A percentile compares a stretch with the other conserved stretches of the same genome.
These are phyloP conservation scores for Gamsiella multidivaricata DNA, from an alignment of 192 early-diverging fungal species.

Conservation along the genomic window DNA sequence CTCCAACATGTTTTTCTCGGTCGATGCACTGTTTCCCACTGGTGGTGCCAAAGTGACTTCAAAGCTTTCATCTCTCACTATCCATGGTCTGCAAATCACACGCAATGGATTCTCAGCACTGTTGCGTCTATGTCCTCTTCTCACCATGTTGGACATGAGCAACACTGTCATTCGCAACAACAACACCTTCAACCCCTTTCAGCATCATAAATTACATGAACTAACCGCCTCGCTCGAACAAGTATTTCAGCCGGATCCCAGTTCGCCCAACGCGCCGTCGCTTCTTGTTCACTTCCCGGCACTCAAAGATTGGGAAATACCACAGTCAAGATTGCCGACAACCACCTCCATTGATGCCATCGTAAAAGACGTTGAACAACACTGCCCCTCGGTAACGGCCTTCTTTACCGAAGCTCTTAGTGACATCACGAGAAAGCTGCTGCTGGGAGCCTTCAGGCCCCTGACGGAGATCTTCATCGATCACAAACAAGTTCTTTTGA, in stretches of 20 bases:
- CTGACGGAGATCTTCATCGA: neutral
- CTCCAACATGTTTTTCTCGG: too few species aligned
- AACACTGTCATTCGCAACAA: neutral
- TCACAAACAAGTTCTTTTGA: neutral
- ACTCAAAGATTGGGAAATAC: neutral
- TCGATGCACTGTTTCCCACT: too few species aligned
- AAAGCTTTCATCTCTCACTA: too few species aligned
- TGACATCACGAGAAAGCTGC: neutral
- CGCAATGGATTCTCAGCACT: neutral
- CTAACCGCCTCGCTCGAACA: neutral
- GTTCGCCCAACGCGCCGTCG: neutral
- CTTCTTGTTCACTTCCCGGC: conserved; percentile 4
- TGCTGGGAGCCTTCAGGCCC: neutral
- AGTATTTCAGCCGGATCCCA: neutral
- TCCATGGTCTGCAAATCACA: too few species aligned
- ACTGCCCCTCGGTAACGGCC: neutral
- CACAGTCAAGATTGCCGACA: neutral
- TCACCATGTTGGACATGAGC: neutral
- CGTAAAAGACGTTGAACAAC: neutral
- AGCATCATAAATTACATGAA: neutral
- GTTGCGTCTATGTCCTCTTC: neutral
- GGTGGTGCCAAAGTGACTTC: too few species aligned
- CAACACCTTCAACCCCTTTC: neutral
- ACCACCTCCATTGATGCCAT: too few species aligned
- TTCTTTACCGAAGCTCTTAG: neutral